Percentiles rank a stretch among this genome's conserved stretches.
Evolutionary conservation across 2,329 filamentous ascomycete species (phyloP).

Genomic region (Sclerotinia minor): DNA sequence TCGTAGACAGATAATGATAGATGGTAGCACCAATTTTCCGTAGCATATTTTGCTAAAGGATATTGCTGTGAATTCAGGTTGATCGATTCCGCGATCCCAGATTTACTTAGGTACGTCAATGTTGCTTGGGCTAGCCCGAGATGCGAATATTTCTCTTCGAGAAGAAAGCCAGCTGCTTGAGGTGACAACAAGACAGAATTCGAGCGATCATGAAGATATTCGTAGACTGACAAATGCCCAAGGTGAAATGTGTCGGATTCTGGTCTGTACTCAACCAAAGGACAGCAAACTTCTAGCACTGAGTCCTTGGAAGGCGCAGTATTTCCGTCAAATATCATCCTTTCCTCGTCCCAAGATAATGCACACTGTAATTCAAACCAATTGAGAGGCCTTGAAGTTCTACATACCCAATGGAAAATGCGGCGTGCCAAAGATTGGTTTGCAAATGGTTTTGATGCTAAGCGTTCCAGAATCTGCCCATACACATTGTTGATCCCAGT

Average conservation of each 20-base stretch:
- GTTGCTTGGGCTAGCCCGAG: slow-evolving; percentile 16
- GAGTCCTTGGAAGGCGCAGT: slow-evolving; percentile 16
- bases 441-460: slow-evolving; percentile 9
- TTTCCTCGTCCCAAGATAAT: slow-evolving; percentile 22
- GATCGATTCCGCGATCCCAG: slow-evolving; percentile 14
- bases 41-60: slow-evolving; percentile 22
- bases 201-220: slow-evolving; percentile 22
- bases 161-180: slow-evolving; percentile 15
- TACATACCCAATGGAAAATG: slow-evolving; percentile 22
- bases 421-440: slow-evolving; percentile 12
- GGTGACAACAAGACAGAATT: slow-evolving; percentile 12
- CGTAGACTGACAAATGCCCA: slow-evolving; percentile 21
- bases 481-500: slow-evolving; percentile 22
- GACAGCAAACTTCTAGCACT: slow-evolving; percentile 19
- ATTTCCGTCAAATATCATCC: slow-evolving; percentile 18
- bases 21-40: slow-evolving; percentile 24
- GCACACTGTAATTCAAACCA: slow-evolving; percentile 21
- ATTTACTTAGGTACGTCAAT: slow-evolving; percentile 17
- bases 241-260: slow-evolving; percentile 21
- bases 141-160: slow-evolving; percentile 14
- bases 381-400: slow-evolving; percentile 18
- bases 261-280: slow-evolving; percentile 19
- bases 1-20: slow-evolving; percentile 20
- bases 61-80: slow-evolving; percentile 9
- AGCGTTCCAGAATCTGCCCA: slow-evolving; percentile 14